phyloP scores from a whole-genome alignment of 129 eudicot genomes.

The Artemisia argyi region DNA sequence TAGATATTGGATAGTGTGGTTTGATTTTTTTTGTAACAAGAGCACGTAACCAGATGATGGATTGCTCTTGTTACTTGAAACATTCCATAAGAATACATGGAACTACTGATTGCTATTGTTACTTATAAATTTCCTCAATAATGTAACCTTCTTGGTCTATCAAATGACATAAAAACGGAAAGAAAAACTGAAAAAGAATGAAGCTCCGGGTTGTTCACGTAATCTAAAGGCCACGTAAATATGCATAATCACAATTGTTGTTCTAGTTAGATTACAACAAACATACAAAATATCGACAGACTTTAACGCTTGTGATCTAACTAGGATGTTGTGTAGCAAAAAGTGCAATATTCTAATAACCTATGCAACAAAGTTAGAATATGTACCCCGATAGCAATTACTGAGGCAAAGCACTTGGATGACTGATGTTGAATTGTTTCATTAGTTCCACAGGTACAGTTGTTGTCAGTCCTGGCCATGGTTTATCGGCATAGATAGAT shows the following conservation, averaged over 20 bases:
- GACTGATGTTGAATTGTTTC: neutral
- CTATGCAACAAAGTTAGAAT: neutral
- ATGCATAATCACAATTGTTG: neutral
- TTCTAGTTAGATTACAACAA: neutral
- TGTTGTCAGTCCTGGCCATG: slow-evolving; percentile 20
- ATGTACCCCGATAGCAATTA: neutral
- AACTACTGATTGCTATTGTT: no score
- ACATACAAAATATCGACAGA: neutral
- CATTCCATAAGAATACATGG: no score
- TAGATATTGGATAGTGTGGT: no score
- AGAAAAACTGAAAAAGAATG: no score
- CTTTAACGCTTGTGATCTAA: neutral
- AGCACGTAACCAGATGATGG: no score
- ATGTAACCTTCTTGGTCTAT: no score
- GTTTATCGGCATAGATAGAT: slow-evolving; percentile 14
- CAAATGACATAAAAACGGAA: no score
- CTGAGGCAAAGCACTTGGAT: neutral
- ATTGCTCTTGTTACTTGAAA: no score
- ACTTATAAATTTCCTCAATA: no score
- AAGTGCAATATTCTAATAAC: neutral
- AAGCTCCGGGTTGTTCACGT: no score
- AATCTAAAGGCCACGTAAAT: no score
- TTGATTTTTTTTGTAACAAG: no score
- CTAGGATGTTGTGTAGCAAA: neutral
- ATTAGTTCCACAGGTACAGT: slow-evolving; percentile 1